These are phyloP conservation scores for Cordyceps javanica DNA, from an alignment of 2,329 filamentous ascomycete species.

Conservation along the genomic window DNA sequence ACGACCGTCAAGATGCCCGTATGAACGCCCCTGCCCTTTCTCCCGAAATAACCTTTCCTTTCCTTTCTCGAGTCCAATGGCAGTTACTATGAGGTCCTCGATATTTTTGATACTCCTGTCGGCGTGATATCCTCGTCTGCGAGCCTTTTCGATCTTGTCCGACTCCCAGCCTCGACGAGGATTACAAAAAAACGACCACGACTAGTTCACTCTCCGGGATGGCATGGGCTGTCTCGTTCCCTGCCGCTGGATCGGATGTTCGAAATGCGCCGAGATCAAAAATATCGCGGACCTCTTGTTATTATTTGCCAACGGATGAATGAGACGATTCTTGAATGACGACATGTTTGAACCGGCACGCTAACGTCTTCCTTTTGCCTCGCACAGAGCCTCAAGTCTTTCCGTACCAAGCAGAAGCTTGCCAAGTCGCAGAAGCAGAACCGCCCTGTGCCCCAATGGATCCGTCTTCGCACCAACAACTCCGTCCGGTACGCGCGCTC, in stretches of 20 bases:
- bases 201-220: no score
- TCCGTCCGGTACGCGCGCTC: conserved; percentile 82
- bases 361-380: conserved; percentile 20
- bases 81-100: background rate
- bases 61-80: background rate
- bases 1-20: conserved; percentile 37
- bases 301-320: background rate
- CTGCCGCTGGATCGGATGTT: no score
- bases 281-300: background rate
- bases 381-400: conserved; percentile 98
- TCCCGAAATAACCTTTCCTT: background rate
- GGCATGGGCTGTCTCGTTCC: no score
- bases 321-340: background rate
- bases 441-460: conserved; percentile 99
- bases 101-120: background rate
- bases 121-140: no score
- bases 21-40: conserved; percentile 19
- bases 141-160: no score
- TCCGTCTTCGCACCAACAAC: conserved; percentile 96
- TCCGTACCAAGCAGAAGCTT: conserved; percentile 99
- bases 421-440: conserved; percentile 99
- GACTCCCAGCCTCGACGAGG: no score
- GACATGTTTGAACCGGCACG: no score
- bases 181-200: background rate
- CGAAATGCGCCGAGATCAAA: background rate